These are phyloP conservation scores for Lentinula aciculospora DNA, from an alignment of 768 basidiomycete species.

Conservation along the genomic window DNA sequence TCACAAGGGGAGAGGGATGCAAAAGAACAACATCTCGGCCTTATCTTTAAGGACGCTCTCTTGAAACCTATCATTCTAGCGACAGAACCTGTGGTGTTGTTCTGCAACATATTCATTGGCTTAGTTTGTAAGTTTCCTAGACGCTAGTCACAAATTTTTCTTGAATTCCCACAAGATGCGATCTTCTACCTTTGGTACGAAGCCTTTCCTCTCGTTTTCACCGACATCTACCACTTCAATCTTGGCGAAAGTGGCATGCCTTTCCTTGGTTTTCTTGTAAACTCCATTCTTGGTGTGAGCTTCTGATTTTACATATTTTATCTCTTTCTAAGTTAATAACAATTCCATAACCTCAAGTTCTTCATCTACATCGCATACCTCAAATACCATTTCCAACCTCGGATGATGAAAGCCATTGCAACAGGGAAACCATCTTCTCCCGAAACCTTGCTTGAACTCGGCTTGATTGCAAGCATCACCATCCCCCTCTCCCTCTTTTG, in stretches of 20 bases:
- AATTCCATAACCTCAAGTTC: constrained; percentile 8
- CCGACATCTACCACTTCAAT: constrained; percentile 25
- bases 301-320: background rate
- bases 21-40: background rate
- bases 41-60: constrained; percentile 17
- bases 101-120: constrained; percentile 24
- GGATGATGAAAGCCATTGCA: constrained; percentile 10
- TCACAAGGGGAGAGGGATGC: constrained; percentile 12
- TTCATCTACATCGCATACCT: constrained; percentile 16
- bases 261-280: constrained; percentile 22
- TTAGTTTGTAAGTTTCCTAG: constrained; percentile 17
- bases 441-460: constrained; percentile 26
- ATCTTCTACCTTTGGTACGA: constrained; percentile 29
- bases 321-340: background rate
- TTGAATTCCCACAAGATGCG: constrained; percentile 11
- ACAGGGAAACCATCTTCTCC: constrained; percentile 14
- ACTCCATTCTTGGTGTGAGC: background rate
- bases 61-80: constrained; percentile 24
- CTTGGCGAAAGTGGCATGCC: constrained; percentile 23
- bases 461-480: constrained; percentile 23
- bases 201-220: constrained; percentile 27
- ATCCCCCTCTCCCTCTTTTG: constrained; percentile 27
- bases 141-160: too few relatives aligned
- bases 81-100: constrained; percentile 23
- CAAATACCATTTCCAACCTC: constrained; percentile 17